Evolutionary conservation across 2,329 filamentous ascomycete species (phyloP), one percentile per base, ranked within the genome.

Genomic region (Purpureocillium takamizusanense): DNA sequence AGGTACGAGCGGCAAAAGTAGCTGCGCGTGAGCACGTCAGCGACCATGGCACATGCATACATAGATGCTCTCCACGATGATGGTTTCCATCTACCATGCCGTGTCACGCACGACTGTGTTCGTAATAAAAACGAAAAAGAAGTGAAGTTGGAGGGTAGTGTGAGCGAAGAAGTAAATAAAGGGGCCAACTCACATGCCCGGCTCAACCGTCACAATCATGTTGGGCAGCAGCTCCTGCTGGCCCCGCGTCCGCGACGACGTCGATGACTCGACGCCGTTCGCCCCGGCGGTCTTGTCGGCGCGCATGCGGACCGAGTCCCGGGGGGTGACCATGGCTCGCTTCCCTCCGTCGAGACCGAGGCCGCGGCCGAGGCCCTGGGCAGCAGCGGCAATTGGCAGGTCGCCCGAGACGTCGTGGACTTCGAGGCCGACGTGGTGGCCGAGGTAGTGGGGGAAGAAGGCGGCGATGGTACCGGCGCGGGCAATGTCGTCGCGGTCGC

Each of bases 171-270:
- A 25, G 21, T 6, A 10, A 10, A 25, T 25, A 10, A 25, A 25
- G 10, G 18, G 25, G 16, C n/a, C 16, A 9, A 61, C 69, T 59
- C 53, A 76, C 65, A 83, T 68, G 45, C 86, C 86, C 2, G 86
- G 86, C 63, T 92, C 86, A 35, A 89, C 74, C 0, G 86, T 92
- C 14, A 92, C 74, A 30, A 90, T 70, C 67, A 86, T 84, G 36
- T 76, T 72, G 11, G 76, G 64, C 46, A 63, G 58, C 6, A 83
- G 64, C n/a, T 57, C 53, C 42, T 69, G 62, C 16, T 57, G 50
- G 11, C 56, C 57, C 38, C 52, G 46, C 41, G 41, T 44, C 39
- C 41, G 45, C 41, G 23, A 39, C 38, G 9, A 50, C 50, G 17
- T 36, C 41, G 30, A 50, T 44, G n/a, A n/a, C n/a, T n/a, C n/a